A percentile compares a stretch with the other conserved stretches of the same genome.
phyloP scores from a whole-genome alignment of 169 alveolate genomes.

The Perkinsus chesapeaki region DNA sequence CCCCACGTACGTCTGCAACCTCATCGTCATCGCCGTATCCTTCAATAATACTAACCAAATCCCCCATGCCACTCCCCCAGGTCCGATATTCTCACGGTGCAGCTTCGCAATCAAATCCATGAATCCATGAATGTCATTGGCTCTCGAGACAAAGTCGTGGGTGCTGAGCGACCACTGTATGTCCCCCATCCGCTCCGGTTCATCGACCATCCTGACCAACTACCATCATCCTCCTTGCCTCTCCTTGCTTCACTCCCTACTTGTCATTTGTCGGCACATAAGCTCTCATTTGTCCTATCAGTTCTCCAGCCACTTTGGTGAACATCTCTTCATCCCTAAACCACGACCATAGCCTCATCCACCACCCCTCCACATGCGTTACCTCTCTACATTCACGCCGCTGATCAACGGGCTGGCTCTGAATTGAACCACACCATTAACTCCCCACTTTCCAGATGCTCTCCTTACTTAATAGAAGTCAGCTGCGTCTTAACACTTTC shows the following conservation, averaged over 20 bases:
- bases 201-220: not conserved
- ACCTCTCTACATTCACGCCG: not conserved
- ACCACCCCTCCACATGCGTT: not conserved
- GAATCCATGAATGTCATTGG: not conserved
- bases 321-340: not conserved
- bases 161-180: not conserved
- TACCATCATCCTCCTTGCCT: not conserved
- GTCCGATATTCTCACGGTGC: not conserved
- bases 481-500: not conserved
- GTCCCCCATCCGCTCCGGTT: not conserved
- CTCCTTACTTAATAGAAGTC: not conserved
- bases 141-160: not conserved
- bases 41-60: not conserved
- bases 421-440: not conserved
- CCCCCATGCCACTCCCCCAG: not conserved
- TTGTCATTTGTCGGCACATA: not conserved
- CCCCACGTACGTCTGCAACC: not conserved
- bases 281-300: not conserved
- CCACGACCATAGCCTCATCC: not conserved
- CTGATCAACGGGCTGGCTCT: not conserved
- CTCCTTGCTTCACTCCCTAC: too few species aligned
- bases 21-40: not conserved
- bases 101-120: not conserved
- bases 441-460: not conserved
- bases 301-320: not conserved